Conservation (phyloP, 192 early-diverging fungal genomes). For the Backusella parvicylindrica region DNA sequence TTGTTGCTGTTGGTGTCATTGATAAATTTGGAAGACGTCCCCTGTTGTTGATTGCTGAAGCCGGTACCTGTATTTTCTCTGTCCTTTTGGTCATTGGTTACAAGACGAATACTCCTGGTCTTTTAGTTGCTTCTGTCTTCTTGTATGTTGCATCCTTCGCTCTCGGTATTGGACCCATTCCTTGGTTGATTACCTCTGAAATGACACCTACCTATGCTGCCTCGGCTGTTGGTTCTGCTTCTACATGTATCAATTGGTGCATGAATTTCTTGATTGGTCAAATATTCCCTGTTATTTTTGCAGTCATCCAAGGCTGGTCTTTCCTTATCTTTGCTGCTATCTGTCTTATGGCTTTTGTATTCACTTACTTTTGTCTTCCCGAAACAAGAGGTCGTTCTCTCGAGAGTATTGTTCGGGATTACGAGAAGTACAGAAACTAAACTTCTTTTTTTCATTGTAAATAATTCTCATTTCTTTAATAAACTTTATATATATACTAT, state of each 20-base stretch:
- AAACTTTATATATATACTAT: not conserved
- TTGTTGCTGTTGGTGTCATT: slow-evolving; percentile 53
- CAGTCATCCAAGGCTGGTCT: not conserved
- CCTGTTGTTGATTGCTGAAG: slow-evolving; percentile 57
- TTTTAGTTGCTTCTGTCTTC: slow-evolving; percentile 67
- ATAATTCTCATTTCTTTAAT: not conserved
- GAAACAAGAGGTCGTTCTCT: slow-evolving; percentile 52
- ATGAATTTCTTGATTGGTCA: slow-evolving; percentile 45
- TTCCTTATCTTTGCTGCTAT: slow-evolving; percentile 5
- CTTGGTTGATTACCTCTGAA: slow-evolving; percentile 78
- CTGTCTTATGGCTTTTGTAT: slow-evolving; percentile 18
- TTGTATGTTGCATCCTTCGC: slow-evolving; percentile 78
- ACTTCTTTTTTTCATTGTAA: not conserved
- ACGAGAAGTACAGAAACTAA: not conserved
- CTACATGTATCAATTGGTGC: slow-evolving; percentile 72
- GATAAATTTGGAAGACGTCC: slow-evolving; percentile 68
- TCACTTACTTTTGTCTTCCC: slow-evolving; percentile 43
- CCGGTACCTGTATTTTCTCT: slow-evolving; percentile 60
- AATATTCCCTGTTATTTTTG: slow-evolving; percentile 36
- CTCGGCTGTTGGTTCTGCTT: slow-evolving; percentile 64
- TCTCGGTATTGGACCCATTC: slow-evolving; percentile 76
- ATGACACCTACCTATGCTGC: slow-evolving; percentile 72
- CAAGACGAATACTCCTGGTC: slow-evolving; percentile 43
- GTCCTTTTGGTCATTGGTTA: slow-evolving; percentile 66
- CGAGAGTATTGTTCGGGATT: slow-evolving; percentile 45